Base-by-base conservation (phyloP, 208 protist genomes). In the Hexamita inflata region DNA sequence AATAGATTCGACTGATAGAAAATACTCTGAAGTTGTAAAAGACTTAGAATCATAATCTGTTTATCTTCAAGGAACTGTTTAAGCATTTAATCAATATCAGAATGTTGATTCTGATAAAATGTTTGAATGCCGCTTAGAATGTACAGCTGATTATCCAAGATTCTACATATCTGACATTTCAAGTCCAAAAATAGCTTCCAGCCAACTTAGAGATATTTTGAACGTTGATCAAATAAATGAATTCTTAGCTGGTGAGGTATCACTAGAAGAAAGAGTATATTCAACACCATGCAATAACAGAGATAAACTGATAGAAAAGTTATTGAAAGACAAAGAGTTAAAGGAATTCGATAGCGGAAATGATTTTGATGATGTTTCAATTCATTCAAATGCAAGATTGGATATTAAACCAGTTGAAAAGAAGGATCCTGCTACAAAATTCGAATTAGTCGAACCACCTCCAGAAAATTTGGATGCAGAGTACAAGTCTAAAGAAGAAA, bases 181-280 rank as follows among this genome's bases (percentile, higher is more conserved):
- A 7, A 45, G 64, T n/a, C 64, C 64, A 24, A 70, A 13, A 38
- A 38, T 70, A 2, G 34, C 11, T 57, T 45, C 19, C 35, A 57
- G 15, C 64, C 35, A 70, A 45, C 7, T 70, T 9, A 7, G 64
- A 42, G 64, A 70, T 70, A 70, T 70, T 40, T 19, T 70, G 30
- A 34, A 70, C 9, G 64, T 70, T 70, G 64, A 70, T n/a, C 42
- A 7, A n/a, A n/a, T 70, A 28, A 70, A 70, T 38, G 35, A 13
- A 40, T 70, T 70, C n/a, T 38, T 70, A 57, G 24, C 38, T 29
- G 35, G 64, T 15, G 64, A 70, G 4, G 64, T 70, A 19, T 45
- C 64, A 38, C 2, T 38, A 15, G 64, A 2, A 45, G 64, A 70
- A 49, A 7, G 40, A 9, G 40, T 70, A 30, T 70, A 70, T n/a